A percentile compares a stretch with the other conserved stretches of the same genome.
Evolutionary conservation across 768 basidiomycete species (phyloP).

Genomic region (Trametes elegans): DNA sequence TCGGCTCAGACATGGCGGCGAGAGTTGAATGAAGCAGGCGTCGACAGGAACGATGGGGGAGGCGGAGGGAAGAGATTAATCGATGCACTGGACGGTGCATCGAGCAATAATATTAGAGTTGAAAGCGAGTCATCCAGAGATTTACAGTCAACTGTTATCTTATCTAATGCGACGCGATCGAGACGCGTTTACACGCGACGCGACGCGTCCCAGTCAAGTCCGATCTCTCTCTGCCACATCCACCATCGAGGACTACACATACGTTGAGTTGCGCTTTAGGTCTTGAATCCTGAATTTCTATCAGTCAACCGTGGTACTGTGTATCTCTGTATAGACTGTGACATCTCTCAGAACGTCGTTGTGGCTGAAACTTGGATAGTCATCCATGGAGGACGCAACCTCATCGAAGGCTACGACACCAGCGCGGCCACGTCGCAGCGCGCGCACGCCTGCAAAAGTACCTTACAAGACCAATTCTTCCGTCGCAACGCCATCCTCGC

Average conservation of each 20-base stretch:
- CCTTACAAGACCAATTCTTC: not conserved
- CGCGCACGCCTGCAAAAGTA: slow-evolving; percentile 11
- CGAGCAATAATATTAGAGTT: slow-evolving; percentile 14
- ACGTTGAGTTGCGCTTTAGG: too few relatives aligned
- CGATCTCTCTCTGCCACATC: not conserved
- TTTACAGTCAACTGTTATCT: slow-evolving; percentile 4
- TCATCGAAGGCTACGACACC: not conserved
- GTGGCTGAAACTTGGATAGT: too few relatives aligned
- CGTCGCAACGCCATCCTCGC: not conserved
- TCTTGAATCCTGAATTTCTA: too few relatives aligned
- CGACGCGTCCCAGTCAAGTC: not conserved
- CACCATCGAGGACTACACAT: not conserved
- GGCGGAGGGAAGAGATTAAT: slow-evolving; percentile 11
- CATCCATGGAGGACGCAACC: too few relatives aligned
- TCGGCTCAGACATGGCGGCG: slow-evolving; percentile 7
- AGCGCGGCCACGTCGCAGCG: slow-evolving; percentile 8
- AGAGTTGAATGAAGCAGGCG: slow-evolving; percentile 4
- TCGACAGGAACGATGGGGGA: slow-evolving; percentile 10
- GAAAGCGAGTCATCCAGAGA: slow-evolving; percentile 12
- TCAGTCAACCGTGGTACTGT: too few relatives aligned
- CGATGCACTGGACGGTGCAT: slow-evolving; percentile 19
- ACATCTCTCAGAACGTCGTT: too few relatives aligned
- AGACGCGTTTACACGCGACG: not conserved
- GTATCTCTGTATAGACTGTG: too few relatives aligned
- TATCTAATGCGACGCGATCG: slow-evolving; percentile 8